These are phyloP conservation scores for Massarina eburnea DNA, from an alignment of 2,329 filamentous ascomycete species.

Conservation along the genomic window DNA sequence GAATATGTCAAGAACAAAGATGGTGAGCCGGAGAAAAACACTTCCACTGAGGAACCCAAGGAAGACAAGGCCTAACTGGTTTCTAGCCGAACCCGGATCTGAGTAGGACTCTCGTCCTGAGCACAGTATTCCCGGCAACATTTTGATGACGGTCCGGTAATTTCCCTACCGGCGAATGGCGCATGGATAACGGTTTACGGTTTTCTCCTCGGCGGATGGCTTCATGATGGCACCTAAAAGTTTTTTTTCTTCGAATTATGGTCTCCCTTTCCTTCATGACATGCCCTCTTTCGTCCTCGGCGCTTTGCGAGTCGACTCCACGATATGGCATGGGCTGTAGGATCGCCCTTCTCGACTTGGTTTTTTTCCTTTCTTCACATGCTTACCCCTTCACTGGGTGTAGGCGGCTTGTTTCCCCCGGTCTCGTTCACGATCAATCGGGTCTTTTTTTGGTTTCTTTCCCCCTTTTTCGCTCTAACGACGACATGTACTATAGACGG, in stretches of 20 bases:
- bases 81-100: conserved; percentile 28
- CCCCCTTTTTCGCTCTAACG: conserved; percentile 19
- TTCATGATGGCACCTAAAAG: conserved; percentile 41
- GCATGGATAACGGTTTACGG: conserved; percentile 31
- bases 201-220: conserved; percentile 30
- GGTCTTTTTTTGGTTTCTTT: conserved; percentile 12
- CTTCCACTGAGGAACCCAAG: conserved; percentile 48
- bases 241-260: conserved; percentile 30
- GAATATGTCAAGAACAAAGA: conserved; percentile 93
- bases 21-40: conserved; percentile 41
- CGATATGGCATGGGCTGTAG: conserved; percentile 12
- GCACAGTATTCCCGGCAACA: conserved; percentile 25
- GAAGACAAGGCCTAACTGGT: conserved; percentile 49
- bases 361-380: conserved; percentile 13
- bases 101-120: conserved; percentile 33
- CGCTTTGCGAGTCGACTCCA: conserved; percentile 1
- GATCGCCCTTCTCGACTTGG: conserved; percentile 15
- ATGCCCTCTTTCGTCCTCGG: conserved; percentile 4
- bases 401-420: conserved; percentile 10
- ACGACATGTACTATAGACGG: conserved; percentile 39
- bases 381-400: conserved; percentile 36
- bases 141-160: conserved; percentile 29
- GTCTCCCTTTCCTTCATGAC: conserved; percentile 19
- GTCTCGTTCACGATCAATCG: no score
- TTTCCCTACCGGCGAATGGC: conserved; percentile 39